These are phyloP conservation scores for Cladophialophora chaetospira DNA, from an alignment of 2,329 filamentous ascomycete genomes.

Conservation along the genomic window DNA sequence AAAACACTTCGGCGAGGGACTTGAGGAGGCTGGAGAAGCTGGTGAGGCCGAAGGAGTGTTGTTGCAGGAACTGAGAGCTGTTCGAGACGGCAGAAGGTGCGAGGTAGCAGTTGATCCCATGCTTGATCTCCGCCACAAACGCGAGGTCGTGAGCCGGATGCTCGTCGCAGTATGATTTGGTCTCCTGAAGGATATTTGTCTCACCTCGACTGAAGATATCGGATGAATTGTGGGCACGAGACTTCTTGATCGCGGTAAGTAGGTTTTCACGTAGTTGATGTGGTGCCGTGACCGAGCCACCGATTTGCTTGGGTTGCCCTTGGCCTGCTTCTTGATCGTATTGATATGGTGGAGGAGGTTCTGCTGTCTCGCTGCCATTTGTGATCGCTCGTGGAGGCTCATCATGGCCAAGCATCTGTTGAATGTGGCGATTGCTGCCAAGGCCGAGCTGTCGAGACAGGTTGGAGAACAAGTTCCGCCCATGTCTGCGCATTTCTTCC, in stretches of 20 bases:
- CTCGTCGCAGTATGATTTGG: conserved; percentile 82
- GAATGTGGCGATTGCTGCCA: conserved; percentile 40
- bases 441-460: conserved; percentile 70
- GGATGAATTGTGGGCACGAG: conserved; percentile 73
- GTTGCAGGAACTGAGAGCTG: conserved; percentile 59
- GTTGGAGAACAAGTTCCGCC: conserved; percentile 66
- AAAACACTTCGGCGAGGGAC: conserved; percentile 72
- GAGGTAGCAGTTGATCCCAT: conserved; percentile 74
- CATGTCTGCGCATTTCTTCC: conserved; percentile 46
- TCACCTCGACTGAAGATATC: conserved; percentile 72
- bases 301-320: conserved; percentile 29
- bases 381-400: conserved; percentile 17
- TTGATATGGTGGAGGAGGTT: conserved; percentile 46
- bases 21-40: conserved; percentile 69
- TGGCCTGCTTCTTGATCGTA: conserved; percentile 35
- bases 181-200: conserved; percentile 75
- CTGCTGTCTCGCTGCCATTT: conserved; percentile 18
- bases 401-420: conserved; percentile 36
- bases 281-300: conserved; percentile 40
- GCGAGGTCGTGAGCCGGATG: conserved; percentile 72
- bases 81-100: conserved; percentile 53
- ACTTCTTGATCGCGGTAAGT: conserved; percentile 74
- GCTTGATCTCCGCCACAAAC: conserved; percentile 68
- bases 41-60: conserved; percentile 65
- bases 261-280: conserved; percentile 55